phyloP scores from a whole-genome alignment of 1,139 yeast genomes.

The Candida glucosophila region DNA sequence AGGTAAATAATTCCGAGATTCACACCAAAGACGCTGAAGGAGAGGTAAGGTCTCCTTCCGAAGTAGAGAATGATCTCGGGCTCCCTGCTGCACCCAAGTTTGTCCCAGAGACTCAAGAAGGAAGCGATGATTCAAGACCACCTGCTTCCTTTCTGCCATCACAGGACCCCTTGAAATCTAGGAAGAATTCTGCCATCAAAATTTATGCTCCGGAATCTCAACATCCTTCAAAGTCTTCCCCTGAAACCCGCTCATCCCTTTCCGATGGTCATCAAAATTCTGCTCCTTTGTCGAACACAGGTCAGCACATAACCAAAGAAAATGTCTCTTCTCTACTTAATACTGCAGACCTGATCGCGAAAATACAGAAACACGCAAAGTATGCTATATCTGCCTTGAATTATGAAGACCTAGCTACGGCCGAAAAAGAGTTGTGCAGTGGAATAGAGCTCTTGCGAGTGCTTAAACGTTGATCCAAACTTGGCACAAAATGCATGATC shows the following conservation, averaged over 20 bases:
- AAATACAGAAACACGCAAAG: conserved; percentile 79
- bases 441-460: conserved; percentile 69
- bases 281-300: conserved; percentile 6
- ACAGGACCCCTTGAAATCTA: too few relatives aligned
- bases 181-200: conserved; percentile 30
- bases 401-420: conserved; percentile 81
- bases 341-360: conserved; percentile 51
- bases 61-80: conserved; percentile 13
- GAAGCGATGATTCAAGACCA: too few relatives aligned
- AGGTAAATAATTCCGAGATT: not conserved
- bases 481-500: too few relatives aligned
- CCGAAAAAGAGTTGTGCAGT: conserved; percentile 56
- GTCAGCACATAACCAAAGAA: conserved; percentile 25
- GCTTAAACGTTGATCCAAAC: too few relatives aligned
- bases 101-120: conserved; percentile 36
- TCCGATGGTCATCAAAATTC: not conserved
- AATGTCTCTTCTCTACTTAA: conserved; percentile 45
- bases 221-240: not conserved
- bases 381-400: conserved; percentile 91
- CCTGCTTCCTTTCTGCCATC: too few relatives aligned
- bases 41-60: not conserved
- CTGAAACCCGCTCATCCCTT: conserved; percentile 1
- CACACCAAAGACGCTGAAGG: not conserved
- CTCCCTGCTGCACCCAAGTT: conserved; percentile 38
- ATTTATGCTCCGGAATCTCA: conserved; percentile 26